Evolutionary conservation across 371 early-diverging fungal genomes (phyloP).

Genomic region (Mucor racemosus): DNA sequence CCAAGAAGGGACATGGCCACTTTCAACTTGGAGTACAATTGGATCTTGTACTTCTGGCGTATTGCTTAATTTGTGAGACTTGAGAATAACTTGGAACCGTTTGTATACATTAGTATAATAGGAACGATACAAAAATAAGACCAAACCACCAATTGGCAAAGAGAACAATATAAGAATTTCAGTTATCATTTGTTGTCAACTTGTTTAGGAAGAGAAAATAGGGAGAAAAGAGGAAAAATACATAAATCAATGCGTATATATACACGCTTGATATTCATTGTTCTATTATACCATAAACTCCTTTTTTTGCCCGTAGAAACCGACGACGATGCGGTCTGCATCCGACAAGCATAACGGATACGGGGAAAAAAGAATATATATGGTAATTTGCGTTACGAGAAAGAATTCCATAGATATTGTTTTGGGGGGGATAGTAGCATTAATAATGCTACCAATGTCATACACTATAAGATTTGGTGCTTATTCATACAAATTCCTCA

Average conservation of each 20-base stretch:
- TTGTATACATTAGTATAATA: slow-evolving; percentile 9
- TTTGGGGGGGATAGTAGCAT: no score
- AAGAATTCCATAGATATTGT: neutral
- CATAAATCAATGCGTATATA: neutral
- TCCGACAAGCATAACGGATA: neutral
- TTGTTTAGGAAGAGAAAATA: neutral
- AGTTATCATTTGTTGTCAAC: neutral
- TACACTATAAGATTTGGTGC: no score
- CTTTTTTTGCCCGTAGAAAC: slow-evolving; percentile 3
- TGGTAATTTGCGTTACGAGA: slow-evolving; percentile 2
- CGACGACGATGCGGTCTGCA: neutral
- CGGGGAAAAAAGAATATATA: neutral
- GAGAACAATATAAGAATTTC: neutral
- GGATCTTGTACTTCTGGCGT: slow-evolving; percentile 51
- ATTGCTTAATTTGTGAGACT: slow-evolving; percentile 3
- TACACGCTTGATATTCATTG: neutral
- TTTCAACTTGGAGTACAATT: slow-evolving; percentile 29
- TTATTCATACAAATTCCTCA: no score
- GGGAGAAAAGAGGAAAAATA: neutral
- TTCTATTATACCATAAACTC: neutral
- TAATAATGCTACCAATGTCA: no score
- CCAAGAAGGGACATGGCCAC: slow-evolving; percentile 49
- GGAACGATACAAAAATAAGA: neutral
- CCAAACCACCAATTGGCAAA: neutral
- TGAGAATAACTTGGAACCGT: slow-evolving; percentile 5